Base-by-base conservation (phyloP, 352 stramenopile species). In the Phytopythium chamaehyphon region DNA sequence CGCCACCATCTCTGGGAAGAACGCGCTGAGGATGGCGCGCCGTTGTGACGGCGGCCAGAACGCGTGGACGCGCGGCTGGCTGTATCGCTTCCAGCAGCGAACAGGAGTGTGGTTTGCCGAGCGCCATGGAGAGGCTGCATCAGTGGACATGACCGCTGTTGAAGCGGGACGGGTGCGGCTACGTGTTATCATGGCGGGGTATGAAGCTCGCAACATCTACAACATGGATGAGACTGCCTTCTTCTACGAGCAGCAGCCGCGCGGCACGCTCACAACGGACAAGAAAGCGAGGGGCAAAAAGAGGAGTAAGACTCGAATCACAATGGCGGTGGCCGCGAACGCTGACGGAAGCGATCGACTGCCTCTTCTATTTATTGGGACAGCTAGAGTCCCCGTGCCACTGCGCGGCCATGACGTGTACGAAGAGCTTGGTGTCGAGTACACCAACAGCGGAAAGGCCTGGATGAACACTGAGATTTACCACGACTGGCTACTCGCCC, bases 391-490 rank as follows among this genome's bases (percentile, higher is more conserved):
- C 19, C 51, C 51, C 12, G 35, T 47, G 4, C 49, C 38, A 2
- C 15, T 62, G 8, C 61, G 62, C 38, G 18, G 37, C 12, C 37
- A 42, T 42, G 28, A 66, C 15, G 18, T 49, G 1, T 43, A 47
- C 16, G 53, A n/a, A 15, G 49, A 56, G 31, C 40, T 51, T 24
- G 55, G 40, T 7, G 47, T 21, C 31, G 47, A 47, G 21, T 61
- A 61, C 45, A 57, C 40, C 10, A 61, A 54, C 24, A 57, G 38
- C 14, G n/a, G 24, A 3, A 57, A 61, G 19, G 35, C 40, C 2
- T 66, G 55, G 54, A 62, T 62, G 59, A 62, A 51, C 23, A 54
- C 47, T 14, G 40, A 16, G 24, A 49, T 57, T 18, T 61, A 51
- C 44, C 58, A 18, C 18, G 40, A 58, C 24, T 55, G 54, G 45